These are phyloP conservation scores for Phytophthora europaea DNA, from an alignment of 352 stramenopile species.

Conservation along the genomic window DNA sequence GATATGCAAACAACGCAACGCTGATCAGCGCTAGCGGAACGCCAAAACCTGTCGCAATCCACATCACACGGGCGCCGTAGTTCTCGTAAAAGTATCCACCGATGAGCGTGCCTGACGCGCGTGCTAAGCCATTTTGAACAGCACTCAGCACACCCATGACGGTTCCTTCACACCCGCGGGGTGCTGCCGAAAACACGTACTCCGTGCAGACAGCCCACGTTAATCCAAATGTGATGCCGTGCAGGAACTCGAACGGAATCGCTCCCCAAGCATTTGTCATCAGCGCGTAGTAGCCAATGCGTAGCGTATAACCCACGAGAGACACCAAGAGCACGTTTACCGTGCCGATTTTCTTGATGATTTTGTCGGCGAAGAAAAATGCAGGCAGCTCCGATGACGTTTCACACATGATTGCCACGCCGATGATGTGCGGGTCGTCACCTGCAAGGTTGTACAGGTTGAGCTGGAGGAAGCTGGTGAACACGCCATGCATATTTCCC, in stretches of 20 bases:
- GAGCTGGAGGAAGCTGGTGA: slow-evolving; percentile 79
- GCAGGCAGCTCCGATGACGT: slow-evolving; percentile 79
- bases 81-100: slow-evolving; percentile 83
- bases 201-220: slow-evolving; percentile 75
- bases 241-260: slow-evolving; percentile 83
- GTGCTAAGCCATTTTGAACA: slow-evolving; percentile 73
- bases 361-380: slow-evolving; percentile 80
- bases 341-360: slow-evolving; percentile 73
- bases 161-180: slow-evolving; percentile 65
- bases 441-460: slow-evolving; percentile 84
- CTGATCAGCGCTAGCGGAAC: slow-evolving; percentile 70
- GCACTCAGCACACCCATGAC: slow-evolving; percentile 80
- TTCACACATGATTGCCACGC: slow-evolving; percentile 77
- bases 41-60: slow-evolving; percentile 65
- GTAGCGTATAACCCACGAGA: slow-evolving; percentile 65
- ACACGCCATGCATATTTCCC: slow-evolving; percentile 78
- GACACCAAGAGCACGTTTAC: slow-evolving; percentile 76
- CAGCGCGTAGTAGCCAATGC: slow-evolving; percentile 73
- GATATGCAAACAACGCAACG: slow-evolving; percentile 65
- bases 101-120: slow-evolving; percentile 67
- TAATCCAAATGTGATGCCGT: slow-evolving; percentile 78
- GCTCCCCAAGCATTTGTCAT: slow-evolving; percentile 82
- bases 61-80: slow-evolving; percentile 73
- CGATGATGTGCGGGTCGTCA: slow-evolving; percentile 75
- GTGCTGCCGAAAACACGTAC: slow-evolving; percentile 74